Base-by-base conservation (phyloP, 2,329 filamentous ascomycete genomes). In the Orbilia brochopaga region DNA sequence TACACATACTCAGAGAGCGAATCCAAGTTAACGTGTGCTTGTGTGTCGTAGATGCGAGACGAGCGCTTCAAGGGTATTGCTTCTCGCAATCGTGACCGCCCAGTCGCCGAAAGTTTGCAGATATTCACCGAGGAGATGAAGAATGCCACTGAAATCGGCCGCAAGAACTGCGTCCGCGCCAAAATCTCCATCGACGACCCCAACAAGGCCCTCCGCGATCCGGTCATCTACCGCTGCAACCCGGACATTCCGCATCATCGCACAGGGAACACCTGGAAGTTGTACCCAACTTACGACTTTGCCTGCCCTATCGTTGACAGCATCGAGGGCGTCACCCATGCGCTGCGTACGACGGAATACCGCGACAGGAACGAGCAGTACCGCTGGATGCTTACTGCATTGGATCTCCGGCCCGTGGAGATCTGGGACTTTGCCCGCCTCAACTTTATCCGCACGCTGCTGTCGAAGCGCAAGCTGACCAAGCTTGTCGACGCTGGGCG, bases 211-310 rank as follows among this genome's bases (percentile, higher is more conserved):
- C 88, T 97, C 86, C 86, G 94, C 75, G 94, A 99, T 80, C 94
- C 94, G 11, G 92, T 97, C 80, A 95, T 99, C 80, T 97, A 97
- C 84, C 88, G 94, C 75, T 97, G 92, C 85, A 96, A 96, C 78
- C 83, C 85, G 4, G 78, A 84, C 54, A 79, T 82, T 10, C 81
- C 27, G 80, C 80, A 94, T 79, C 90, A 94, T 82, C 87, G 90
- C 75, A 94, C 90, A 1, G 90, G 90, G 32, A 85, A 83, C 66
- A 86, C 84, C 73, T 93, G 90, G 89, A 93, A 92, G 81, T 88
- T 91, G 78, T 93, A 93, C 80, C 90, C 90, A 35, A 93, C 89
- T 74, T 94, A 94, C 82, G 90, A 94, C 79, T 91, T 93, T 78
- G 90, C 90, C 74, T 92, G 89, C 80, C 90, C 90, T 15, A 86